Evolutionary conservation across 2,329 filamentous ascomycete genomes (phyloP).

Genomic region (Neophaeococcomyces aloes): DNA sequence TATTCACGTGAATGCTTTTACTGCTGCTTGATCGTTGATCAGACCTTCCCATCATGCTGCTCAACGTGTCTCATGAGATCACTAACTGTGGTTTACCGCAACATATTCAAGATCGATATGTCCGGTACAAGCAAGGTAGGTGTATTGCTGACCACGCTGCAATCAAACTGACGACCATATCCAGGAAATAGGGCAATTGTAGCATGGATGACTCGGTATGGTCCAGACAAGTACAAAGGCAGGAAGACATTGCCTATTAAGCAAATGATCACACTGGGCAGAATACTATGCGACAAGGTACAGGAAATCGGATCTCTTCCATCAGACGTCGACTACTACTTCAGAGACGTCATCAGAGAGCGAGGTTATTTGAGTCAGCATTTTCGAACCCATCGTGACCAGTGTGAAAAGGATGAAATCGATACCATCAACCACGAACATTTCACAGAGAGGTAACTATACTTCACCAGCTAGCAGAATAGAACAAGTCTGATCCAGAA

Average conservation of each 20-base stretch:
- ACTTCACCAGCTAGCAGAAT: not conserved
- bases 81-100: constrained; percentile 20
- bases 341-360: constrained; percentile 23
- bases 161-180: not conserved
- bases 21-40: not conserved
- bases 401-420: constrained; percentile 11
- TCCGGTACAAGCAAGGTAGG: constrained; percentile 23
- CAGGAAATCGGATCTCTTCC: constrained; percentile 18
- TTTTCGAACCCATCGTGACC: constrained; percentile 17
- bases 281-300: constrained; percentile 15
- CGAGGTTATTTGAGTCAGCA: constrained; percentile 23
- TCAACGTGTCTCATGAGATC: constrained; percentile 19
- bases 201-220: constrained; percentile 23
- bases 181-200: constrained; percentile 22
- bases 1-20: not conserved
- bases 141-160: not conserved
- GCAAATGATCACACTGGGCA: constrained; percentile 20
- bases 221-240: constrained; percentile 11
- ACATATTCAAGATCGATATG: constrained; percentile 20
- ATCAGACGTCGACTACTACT: constrained; percentile 24
- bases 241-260: constrained; percentile 21
- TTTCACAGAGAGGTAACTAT: constrained; percentile 23
- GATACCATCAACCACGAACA: constrained; percentile 24
- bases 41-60: constrained; percentile 13
- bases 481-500: not conserved